Percentiles rank a stretch among this genome's conserved stretches.
Evolutionary conservation across 495 filamentous ascomycete species (phyloP).

Genomic region (Neurospora sp.): DNA sequence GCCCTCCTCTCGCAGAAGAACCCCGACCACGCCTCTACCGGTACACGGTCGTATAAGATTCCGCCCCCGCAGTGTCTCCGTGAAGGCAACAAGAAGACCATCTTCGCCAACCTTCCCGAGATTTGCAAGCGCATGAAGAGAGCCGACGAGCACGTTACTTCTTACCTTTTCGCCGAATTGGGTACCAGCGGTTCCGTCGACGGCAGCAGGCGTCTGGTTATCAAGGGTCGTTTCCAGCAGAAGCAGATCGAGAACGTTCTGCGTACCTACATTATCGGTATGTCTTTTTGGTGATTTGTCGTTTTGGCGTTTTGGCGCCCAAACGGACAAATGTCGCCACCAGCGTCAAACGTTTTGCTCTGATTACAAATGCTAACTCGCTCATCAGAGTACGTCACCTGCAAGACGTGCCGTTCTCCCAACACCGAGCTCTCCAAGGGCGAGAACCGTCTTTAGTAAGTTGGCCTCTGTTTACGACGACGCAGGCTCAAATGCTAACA

Average conservation of each 20-base stretch:
- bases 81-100: constrained; percentile 99
- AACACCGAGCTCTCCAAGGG: constrained; percentile 97
- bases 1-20: constrained; percentile 83
- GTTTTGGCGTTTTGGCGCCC: neutral
- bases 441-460: constrained; percentile 72
- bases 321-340: neutral
- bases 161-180: constrained; percentile 95
- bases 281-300: constrained; percentile 18
- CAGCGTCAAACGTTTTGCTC: neutral
- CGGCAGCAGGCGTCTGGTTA: constrained; percentile 84
- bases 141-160: constrained; percentile 90
- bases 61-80: constrained; percentile 97
- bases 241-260: constrained; percentile 96
- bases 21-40: constrained; percentile 81
- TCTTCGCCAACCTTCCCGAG: constrained; percentile 82
- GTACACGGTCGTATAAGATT: constrained; percentile 93
- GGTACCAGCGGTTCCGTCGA: constrained; percentile 93
- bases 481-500: constrained; percentile 34
- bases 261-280: constrained; percentile 75
- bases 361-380: constrained; percentile 4
- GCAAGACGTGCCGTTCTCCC: constrained; percentile 90
- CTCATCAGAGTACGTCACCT: constrained; percentile 85
- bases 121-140: constrained; percentile 78
- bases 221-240: constrained; percentile 98
- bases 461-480: constrained; percentile 50